These are phyloP conservation scores for Dothideomycetes sp. DNA, from an alignment of 2,329 filamentous ascomycete species.

Conservation along the genomic window DNA sequence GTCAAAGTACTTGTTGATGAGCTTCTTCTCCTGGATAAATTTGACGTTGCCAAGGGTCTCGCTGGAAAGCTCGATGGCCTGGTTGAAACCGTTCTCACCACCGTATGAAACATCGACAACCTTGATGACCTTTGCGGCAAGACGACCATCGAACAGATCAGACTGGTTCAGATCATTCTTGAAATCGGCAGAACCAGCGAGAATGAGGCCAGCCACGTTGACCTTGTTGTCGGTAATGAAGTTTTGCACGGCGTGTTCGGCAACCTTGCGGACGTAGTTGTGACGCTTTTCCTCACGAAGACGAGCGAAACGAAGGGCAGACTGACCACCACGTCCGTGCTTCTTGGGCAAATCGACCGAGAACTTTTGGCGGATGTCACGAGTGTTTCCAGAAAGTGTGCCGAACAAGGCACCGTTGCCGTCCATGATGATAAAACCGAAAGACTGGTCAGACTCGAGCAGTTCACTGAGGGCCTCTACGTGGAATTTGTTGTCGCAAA, in stretches of 20 bases:
- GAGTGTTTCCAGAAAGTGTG: conserved; percentile 92
- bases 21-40: conserved; percentile 99
- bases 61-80: conserved; percentile 89
- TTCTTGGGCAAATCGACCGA: conserved; percentile 98
- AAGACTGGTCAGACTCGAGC: conserved; percentile 97
- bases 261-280: conserved; percentile 99
- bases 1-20: conserved; percentile 98
- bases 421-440: conserved; percentile 99
- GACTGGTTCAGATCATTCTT: conserved; percentile 98
- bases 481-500: conserved; percentile 99
- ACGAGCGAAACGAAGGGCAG: conserved; percentile 97
- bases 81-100: conserved; percentile 99
- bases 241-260: conserved; percentile 95
- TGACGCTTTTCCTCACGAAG: conserved; percentile 98
- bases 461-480: conserved; percentile 95
- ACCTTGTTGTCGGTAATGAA: conserved; percentile 98
- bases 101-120: conserved; percentile 98
- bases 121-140: conserved; percentile 95
- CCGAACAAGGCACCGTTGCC: conserved; percentile 97
- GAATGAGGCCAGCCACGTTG: conserved; percentile 89
- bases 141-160: conserved; percentile 89
- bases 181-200: conserved; percentile 97
- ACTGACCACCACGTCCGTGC: conserved; percentile 99
- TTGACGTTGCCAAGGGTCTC: conserved; percentile 99
- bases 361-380: conserved; percentile 96